Percentiles rank a stretch among this genome's conserved stretches.
phyloP scores from a whole-genome alignment of 2,329 filamentous ascomycete genomes.

The Emergomyces orientalis region DNA sequence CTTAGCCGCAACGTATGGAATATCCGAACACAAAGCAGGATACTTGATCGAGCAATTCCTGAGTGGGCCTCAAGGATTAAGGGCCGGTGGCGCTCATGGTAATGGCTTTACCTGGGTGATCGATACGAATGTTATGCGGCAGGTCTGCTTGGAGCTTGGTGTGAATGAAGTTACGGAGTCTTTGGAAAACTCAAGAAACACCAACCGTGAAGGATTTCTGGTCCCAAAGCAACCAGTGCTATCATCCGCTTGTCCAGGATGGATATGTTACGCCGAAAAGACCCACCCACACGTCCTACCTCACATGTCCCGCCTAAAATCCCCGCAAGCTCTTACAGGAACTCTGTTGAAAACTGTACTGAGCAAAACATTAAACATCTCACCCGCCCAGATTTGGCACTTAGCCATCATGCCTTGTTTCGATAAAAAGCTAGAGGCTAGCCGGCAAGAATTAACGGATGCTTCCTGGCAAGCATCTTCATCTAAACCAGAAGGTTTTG shows the following conservation, averaged over 20 bases:
- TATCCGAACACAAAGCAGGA: constrained; percentile 64
- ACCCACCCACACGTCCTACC: constrained; percentile 89
- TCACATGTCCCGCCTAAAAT: constrained; percentile 84
- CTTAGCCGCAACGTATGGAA: constrained; percentile 71
- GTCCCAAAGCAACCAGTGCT: constrained; percentile 44
- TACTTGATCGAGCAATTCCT: constrained; percentile 77
- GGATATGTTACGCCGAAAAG: constrained; percentile 98
- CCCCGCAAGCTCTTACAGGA: constrained; percentile 83
- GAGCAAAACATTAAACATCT: constrained; percentile 60
- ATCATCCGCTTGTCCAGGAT: constrained; percentile 87
- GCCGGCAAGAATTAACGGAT: constrained; percentile 82
- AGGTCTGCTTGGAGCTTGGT: constrained; percentile 71
- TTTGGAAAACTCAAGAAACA: constrained; percentile 15
- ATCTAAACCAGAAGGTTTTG: constrained; percentile 25
- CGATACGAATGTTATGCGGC: constrained; percentile 76
- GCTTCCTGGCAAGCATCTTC: constrained; percentile 50
- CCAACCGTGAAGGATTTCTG: constrained; percentile 16
- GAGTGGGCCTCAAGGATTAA: constrained; percentile 58
- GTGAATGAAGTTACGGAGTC: constrained; percentile 58
- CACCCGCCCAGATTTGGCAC: constrained; percentile 81
- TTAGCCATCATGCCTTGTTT: constrained; percentile 97
- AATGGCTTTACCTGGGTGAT: constrained; percentile 83
- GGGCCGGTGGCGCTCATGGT: constrained; percentile 58
- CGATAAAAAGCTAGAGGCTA: constrained; percentile 97
- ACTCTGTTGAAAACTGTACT: constrained; percentile 83